These are phyloP conservation scores for Fallopia convolvulus DNA, from an alignment of 148 eudicot genomes.

Conservation along the genomic window DNA sequence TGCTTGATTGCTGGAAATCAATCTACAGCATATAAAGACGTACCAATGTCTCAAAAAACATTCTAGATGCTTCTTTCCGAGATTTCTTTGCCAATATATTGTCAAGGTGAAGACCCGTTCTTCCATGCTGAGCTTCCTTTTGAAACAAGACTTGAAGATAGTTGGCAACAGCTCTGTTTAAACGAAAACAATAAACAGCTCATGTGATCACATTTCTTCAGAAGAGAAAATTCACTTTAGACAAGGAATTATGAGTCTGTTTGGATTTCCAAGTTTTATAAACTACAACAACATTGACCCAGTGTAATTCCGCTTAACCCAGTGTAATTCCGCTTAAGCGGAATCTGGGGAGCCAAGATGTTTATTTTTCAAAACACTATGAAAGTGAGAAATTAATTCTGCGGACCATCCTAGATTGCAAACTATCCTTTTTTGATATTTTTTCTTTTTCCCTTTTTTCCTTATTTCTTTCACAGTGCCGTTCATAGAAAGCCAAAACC, in stretches of 20 bases:
- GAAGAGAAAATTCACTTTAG: background rate
- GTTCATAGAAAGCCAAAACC: no score
- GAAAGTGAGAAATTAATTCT: no score
- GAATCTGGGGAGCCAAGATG: no score
- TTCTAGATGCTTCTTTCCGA: conserved; percentile 95
- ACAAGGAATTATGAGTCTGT: background rate
- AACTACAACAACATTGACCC: no score
- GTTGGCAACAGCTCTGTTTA: conserved; percentile 84
- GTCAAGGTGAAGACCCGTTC: conserved; percentile 55
- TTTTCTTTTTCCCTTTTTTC: no score
- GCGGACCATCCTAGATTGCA: no score
- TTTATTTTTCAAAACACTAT: no score
- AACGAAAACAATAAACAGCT: background rate
- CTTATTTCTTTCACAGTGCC: no score
- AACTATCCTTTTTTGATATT: no score
- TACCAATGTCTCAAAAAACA: conserved; percentile 98
- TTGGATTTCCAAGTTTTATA: no score
- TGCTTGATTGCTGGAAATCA: background rate
- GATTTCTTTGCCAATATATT: conserved; percentile 68
- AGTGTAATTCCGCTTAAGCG: no score
- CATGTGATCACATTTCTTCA: background rate
- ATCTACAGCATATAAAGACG: background rate
- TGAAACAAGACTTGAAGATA: conserved; percentile 78
- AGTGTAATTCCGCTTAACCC: no score
- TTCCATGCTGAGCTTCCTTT: conserved; percentile 54